phyloP scores from a whole-genome alignment of 2,329 filamentous ascomycete species.

The Ascochyta lentis region DNA sequence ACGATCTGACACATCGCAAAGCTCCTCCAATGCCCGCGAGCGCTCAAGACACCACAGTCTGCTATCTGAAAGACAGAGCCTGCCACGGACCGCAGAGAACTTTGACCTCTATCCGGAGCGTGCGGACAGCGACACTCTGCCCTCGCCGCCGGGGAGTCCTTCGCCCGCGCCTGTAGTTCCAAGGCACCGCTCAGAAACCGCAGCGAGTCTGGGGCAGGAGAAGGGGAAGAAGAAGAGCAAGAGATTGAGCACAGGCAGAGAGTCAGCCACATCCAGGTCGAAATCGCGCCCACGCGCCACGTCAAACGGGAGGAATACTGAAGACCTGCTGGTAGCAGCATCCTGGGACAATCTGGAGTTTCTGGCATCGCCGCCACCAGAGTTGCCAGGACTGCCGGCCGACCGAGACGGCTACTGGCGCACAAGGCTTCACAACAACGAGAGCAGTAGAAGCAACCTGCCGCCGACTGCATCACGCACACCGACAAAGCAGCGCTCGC shows the following conservation, averaged over 20 bases:
- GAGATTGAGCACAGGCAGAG: constrained; percentile 15
- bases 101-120: constrained; percentile 17
- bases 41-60: constrained; percentile 23
- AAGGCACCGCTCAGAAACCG: constrained; percentile 8
- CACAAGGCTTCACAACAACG: not conserved
- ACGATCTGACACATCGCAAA: constrained; percentile 29
- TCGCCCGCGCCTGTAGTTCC: constrained; percentile 19
- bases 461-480: constrained; percentile 8
- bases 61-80: constrained; percentile 4
- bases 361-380: constrained; percentile 26
- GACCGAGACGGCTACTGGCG: constrained; percentile 1
- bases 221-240: constrained; percentile 17
- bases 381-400: constrained; percentile 6
- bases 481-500: constrained; percentile 19
- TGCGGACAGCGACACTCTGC: constrained; percentile 17
- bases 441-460: constrained; percentile 4
- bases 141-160: constrained; percentile 11
- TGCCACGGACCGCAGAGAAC: constrained; percentile 5
- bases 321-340: constrained; percentile 20
- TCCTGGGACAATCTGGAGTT: constrained; percentile 35
- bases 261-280: constrained; percentile 5
- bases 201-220: not conserved
- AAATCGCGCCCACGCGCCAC: constrained; percentile 11
- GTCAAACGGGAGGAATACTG: constrained; percentile 20
- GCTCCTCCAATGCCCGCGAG: constrained; percentile 21